Conservation (phyloP, 306 rosid genomes). For the Prunus salicina region DNA sequence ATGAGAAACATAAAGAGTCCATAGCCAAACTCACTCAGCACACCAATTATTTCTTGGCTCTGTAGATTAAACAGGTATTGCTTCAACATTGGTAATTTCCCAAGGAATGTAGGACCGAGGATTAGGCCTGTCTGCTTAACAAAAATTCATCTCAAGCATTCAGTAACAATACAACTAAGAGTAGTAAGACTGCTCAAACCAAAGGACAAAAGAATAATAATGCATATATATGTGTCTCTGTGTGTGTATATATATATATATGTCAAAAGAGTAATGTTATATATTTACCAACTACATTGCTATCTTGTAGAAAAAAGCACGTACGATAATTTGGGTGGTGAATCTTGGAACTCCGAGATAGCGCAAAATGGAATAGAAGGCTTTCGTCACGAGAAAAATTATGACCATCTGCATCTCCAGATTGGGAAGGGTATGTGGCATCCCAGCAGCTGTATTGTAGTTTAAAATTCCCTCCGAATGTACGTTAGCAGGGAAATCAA, state of each 20-base stretch:
- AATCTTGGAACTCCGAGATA: slow-evolving; percentile 39
- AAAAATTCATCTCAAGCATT: neutral
- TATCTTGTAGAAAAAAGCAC: neutral
- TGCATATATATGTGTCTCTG: too few species aligned
- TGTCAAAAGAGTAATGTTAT: too few species aligned
- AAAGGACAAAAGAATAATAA: neutral
- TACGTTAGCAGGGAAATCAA: too few species aligned
- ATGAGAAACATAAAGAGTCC: slow-evolving; percentile 29
- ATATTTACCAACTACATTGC: too few species aligned
- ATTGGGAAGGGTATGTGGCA: slow-evolving; percentile 8
- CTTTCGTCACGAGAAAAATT: slow-evolving; percentile 32
- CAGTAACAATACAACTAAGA: neutral
- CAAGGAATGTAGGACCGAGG: slow-evolving; percentile 20
- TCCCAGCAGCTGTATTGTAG: too few species aligned
- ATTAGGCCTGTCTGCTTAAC: slow-evolving; percentile 39
- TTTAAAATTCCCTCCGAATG: too few species aligned
- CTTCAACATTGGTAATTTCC: neutral
- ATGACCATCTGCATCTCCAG: slow-evolving; percentile 43
- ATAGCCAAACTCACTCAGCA: slow-evolving; percentile 33
- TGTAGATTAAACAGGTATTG: slow-evolving; percentile 22
- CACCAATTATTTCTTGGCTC: slow-evolving; percentile 32
- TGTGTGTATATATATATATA: too few species aligned
- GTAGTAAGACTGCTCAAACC: too few species aligned
- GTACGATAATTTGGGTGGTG: slow-evolving; percentile 44
- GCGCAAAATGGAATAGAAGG: slow-evolving; percentile 15